Conservation (phyloP, 352 stramenopile species). For the Halophytophthora batemanensis region DNA sequence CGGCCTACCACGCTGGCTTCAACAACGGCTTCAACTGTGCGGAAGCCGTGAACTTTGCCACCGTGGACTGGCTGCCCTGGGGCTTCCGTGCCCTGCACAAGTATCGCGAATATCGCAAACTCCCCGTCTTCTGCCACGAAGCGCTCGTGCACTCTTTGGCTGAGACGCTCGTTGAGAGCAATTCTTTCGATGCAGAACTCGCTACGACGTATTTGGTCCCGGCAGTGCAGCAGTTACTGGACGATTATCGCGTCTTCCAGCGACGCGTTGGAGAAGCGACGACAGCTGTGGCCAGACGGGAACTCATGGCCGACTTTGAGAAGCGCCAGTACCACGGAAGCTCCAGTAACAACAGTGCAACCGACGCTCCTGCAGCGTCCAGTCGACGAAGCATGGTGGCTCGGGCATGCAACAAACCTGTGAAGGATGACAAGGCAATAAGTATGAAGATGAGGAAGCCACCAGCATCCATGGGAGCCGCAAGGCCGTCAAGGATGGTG, state of each 20-base stretch:
- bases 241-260: constrained; percentile 60
- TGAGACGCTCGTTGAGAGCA: constrained; percentile 58
- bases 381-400: constrained; percentile 32
- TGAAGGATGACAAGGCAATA: constrained; percentile 5
- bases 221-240: constrained; percentile 53
- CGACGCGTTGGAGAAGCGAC: constrained; percentile 19
- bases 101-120: constrained; percentile 75
- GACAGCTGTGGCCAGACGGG: constrained; percentile 31
- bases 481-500: constrained; percentile 67
- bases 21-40: constrained; percentile 96
- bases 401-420: constrained; percentile 22
- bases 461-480: constrained; percentile 16
- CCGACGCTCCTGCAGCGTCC: constrained; percentile 19
- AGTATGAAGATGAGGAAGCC: constrained; percentile 28
- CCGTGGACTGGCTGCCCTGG: constrained; percentile 85
- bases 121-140: constrained; percentile 87
- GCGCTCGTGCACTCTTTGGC: constrained; percentile 77
- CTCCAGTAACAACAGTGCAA: constrained; percentile 1
- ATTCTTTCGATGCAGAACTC: constrained; percentile 44
- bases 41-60: constrained; percentile 91
- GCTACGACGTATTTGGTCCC: constrained; percentile 54
- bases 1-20: constrained; percentile 97
- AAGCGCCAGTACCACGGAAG: constrained; percentile 21
- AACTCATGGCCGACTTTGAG: constrained; percentile 55
- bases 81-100: constrained; percentile 67